Evolutionary conservation across 257 asterid species (phyloP), one percentile per base, ranked within the genome.

Genomic region (Solanum phureja): DNA sequence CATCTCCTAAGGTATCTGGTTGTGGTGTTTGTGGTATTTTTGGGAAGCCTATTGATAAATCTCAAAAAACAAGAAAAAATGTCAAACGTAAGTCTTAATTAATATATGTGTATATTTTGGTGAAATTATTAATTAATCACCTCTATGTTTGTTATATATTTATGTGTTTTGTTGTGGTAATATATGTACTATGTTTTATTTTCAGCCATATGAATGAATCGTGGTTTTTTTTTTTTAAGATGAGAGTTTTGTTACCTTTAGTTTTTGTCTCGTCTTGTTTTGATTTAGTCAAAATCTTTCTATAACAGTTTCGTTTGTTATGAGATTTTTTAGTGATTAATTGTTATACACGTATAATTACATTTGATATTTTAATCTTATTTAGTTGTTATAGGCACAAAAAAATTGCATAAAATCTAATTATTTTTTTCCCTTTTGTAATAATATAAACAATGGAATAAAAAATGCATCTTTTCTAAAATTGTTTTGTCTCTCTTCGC

Each of bases 1-100:
- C 93, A 29, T 92, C 94, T 72, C 94, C 94, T 11, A 91, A 86
- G 76, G 92, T 89, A 49, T 91, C 93, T 3, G 92, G 92, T 44
- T 90, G 94, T 58, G 91, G 94, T 7, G 24, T 90, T 29, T 92
- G 94, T 77, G 92, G 90, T 52, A 34, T 90, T 14, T 92, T 92
- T 52, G 91, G 92, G 31, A 89, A 90, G 68, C 88, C 92, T 10
- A 71, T 82, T 10, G 11, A 69, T 69, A 33, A 88, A 19, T 58
- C 90, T 18, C 83, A 88, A 91, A 87, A 87, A 74, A 49, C 18
- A 56, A 40, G 66, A 33, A 88, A 64, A 77, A 19, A 23, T 14
- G 87, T 84, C 75, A 77, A 35, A 83, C 91, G 91, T 88, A 89
- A 84, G 91, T 88, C 62, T 46, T 88, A 86, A 19, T 56, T 19